phyloP scores from a whole-genome alignment of 495 filamentous ascomycete species.

The Neurospora terricola region DNA sequence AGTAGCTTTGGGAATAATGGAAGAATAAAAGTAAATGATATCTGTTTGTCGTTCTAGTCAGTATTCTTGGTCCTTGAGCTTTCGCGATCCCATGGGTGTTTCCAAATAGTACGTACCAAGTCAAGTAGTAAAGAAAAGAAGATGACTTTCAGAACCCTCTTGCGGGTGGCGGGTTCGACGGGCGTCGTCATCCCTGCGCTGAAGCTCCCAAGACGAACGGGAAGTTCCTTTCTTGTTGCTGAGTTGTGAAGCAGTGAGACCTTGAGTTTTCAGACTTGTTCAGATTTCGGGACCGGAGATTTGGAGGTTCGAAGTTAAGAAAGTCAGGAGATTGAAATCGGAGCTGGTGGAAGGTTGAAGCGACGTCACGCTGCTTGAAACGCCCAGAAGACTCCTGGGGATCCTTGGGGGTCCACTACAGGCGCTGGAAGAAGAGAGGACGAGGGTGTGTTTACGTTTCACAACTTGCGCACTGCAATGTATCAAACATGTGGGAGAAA shows the following conservation, averaged over 20 bases:
- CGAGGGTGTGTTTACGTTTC: background rate
- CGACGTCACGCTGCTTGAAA: background rate
- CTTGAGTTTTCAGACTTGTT: background rate
- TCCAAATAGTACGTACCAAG: slow-evolving; percentile 27
- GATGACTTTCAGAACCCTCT: slow-evolving; percentile 71
- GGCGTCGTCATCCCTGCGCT: slow-evolving; percentile 27
- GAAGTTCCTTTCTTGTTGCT: background rate
- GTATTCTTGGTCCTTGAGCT: slow-evolving; percentile 4
- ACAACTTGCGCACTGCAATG: background rate
- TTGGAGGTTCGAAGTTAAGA: background rate
- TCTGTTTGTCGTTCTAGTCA: slow-evolving; percentile 15
- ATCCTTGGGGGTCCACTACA: background rate
- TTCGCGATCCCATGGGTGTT: slow-evolving; percentile 12
- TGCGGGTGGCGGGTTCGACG: slow-evolving; percentile 48
- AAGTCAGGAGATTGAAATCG: background rate
- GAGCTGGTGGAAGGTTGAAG: background rate
- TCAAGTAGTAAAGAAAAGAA: slow-evolving; percentile 46
- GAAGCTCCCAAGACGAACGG: background rate
- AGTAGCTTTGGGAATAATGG: slow-evolving; percentile 91
- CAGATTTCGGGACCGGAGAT: background rate
- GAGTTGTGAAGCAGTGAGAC: background rate
- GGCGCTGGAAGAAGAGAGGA: background rate
- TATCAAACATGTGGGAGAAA: background rate
- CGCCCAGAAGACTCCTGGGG: background rate
- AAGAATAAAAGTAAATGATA: slow-evolving; percentile 81